Percentiles rank a stretch among this genome's conserved stretches.
phyloP scores from a whole-genome alignment of 352 stramenopile genomes.

The Phytophthora constricta region DNA sequence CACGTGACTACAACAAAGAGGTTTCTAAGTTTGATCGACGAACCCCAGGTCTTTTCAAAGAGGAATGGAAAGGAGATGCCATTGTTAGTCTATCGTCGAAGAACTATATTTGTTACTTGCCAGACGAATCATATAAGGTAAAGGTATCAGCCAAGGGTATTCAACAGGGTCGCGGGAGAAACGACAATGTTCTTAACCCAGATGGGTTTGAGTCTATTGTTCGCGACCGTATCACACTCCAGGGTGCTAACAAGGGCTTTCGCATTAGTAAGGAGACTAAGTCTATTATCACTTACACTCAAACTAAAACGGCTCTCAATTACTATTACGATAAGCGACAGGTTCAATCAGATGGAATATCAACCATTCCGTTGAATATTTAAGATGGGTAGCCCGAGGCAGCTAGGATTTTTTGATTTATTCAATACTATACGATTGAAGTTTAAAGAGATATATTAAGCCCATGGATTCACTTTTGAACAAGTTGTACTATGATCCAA shows the following conservation, averaged over 20 bases:
- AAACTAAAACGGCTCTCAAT: conserved; percentile 26
- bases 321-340: conserved; percentile 45
- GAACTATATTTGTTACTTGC: conserved; percentile 36
- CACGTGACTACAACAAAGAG: conserved; percentile 2
- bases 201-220: conserved; percentile 31
- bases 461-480: conserved; percentile 18
- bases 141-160: conserved; percentile 36
- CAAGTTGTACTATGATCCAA: conserved; percentile 34
- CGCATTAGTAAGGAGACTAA: conserved; percentile 30
- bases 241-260: conserved; percentile 41
- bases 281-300: conserved; percentile 37
- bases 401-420: not conserved
- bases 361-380: conserved; percentile 29
- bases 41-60: conserved; percentile 27
- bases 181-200: conserved; percentile 21
- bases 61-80: conserved; percentile 19
- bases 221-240: conserved; percentile 30
- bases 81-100: conserved; percentile 19
- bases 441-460: too few species aligned
- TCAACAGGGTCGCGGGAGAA: conserved; percentile 17
- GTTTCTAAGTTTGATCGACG: conserved; percentile 3
- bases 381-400: conserved; percentile 9
- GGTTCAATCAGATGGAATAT: conserved; percentile 31
- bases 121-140: conserved; percentile 13
- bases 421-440: not conserved